Conservation (phyloP, 2,329 filamentous ascomycete species). For the Colletotrichum neosansevieriae region DNA sequence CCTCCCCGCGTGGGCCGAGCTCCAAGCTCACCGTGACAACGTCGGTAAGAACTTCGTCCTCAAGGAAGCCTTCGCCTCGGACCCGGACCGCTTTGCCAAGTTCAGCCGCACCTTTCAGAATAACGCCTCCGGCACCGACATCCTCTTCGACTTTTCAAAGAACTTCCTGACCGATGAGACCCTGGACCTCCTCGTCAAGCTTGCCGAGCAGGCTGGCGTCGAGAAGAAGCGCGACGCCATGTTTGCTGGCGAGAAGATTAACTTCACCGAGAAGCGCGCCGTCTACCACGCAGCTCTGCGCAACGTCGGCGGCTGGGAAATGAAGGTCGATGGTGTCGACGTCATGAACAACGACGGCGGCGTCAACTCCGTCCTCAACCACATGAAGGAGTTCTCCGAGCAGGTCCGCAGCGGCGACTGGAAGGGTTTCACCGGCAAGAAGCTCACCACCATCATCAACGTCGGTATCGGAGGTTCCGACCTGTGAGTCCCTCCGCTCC, state of each 20-base stretch:
- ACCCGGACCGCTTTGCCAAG: slow-evolving; percentile 89
- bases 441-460: slow-evolving; percentile 96
- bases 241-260: slow-evolving; percentile 98
- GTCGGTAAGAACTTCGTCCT: slow-evolving; percentile 91
- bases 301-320: slow-evolving; percentile 85
- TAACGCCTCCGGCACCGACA: slow-evolving; percentile 82
- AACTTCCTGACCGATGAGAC: slow-evolving; percentile 98
- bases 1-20: slow-evolving; percentile 87
- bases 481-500: slow-evolving; percentile 73
- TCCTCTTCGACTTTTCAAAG: slow-evolving; percentile 99
- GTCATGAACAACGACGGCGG: slow-evolving; percentile 91
- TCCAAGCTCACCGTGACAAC: slow-evolving; percentile 89
- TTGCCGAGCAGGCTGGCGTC: slow-evolving; percentile 90
- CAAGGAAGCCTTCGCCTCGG: slow-evolving; percentile 91
- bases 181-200: slow-evolving; percentile 84
- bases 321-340: slow-evolving; percentile 89
- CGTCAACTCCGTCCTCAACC: slow-evolving; percentile 89
- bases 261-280: slow-evolving; percentile 97
- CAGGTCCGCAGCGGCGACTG: slow-evolving; percentile 94
- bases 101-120: slow-evolving; percentile 88
- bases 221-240: slow-evolving; percentile 96
- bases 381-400: slow-evolving; percentile 99
- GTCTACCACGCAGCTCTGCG: slow-evolving; percentile 96
- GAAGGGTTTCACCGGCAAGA: slow-evolving; percentile 98
- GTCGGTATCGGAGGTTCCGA: slow-evolving; percentile 98